Percentiles rank a stretch among this genome's conserved stretches.
phyloP scores from a whole-genome alignment of 2,329 filamentous ascomycete genomes.

The Emericellopsis atlantica region DNA sequence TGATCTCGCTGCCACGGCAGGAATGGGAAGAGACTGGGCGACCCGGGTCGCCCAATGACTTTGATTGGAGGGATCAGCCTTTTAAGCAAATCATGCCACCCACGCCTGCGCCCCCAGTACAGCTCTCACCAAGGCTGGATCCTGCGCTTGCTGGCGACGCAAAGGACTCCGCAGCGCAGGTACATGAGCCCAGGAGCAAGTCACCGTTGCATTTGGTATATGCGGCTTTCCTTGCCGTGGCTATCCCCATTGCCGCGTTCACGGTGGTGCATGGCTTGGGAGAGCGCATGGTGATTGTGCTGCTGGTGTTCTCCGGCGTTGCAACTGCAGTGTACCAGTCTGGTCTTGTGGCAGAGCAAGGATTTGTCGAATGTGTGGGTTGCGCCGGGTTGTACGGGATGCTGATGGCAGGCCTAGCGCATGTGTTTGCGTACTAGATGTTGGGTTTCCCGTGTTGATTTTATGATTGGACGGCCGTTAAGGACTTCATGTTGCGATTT shows the following conservation, averaged over 20 bases:
- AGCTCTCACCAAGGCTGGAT: too few species aligned
- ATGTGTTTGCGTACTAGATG: too few species aligned
- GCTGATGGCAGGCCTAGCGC: not conserved
- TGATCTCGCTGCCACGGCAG: slow-evolving; percentile 24
- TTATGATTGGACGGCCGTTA: too few species aligned
- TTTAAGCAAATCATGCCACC: not conserved
- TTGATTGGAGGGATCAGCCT: not conserved
- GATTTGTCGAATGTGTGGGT: not conserved
- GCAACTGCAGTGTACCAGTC: slow-evolving; percentile 15
- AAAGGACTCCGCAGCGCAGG: slow-evolving; percentile 1
- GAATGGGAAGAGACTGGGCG: not conserved
- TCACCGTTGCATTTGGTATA: slow-evolving; percentile 1
- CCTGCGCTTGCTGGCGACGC: not conserved
- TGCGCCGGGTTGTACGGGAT: slow-evolving; percentile 1
- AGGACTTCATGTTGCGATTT: too few species aligned
- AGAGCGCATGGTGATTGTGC: slow-evolving; percentile 43
- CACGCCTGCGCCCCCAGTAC: not conserved
- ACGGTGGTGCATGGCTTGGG: slow-evolving; percentile 41
- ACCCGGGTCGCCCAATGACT: too few species aligned
- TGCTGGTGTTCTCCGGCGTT: slow-evolving; percentile 35
- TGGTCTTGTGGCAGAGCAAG: not conserved
- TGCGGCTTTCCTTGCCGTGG: slow-evolving; percentile 19
- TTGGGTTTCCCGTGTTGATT: too few species aligned
- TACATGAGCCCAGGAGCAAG: too few species aligned
- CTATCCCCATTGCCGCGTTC: slow-evolving; percentile 47